A percentile compares a stretch with the other conserved stretches of the same genome.
Conservation (phyloP, 306 rosid species). For the Malus asiatica region DNA sequence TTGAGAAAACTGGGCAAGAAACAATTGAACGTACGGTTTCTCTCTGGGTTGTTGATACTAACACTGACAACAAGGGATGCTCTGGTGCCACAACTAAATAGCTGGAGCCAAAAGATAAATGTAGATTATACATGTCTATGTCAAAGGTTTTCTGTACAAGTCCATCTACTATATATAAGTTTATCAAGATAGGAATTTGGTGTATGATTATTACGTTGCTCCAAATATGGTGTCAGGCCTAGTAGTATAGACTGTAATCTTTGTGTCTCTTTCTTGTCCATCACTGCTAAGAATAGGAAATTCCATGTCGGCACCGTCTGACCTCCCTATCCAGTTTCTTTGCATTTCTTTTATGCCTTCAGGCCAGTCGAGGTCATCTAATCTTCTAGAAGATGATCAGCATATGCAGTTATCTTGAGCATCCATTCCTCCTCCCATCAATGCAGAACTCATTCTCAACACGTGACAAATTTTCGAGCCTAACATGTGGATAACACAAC, state of each 20-base stretch:
- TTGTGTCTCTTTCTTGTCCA: conserved; percentile 59
- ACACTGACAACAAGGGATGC: conserved; percentile 57
- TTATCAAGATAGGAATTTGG: conserved; percentile 19
- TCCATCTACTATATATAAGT: too few relatives aligned
- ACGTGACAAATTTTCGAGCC: too few relatives aligned
- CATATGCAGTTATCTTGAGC: conserved; percentile 97
- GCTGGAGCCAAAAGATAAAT: conserved; percentile 33
- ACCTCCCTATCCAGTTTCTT: conserved; percentile 97
- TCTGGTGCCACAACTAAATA: conserved; percentile 94
- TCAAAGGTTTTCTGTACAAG: neutral
- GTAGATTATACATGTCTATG: neutral
- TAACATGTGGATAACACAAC: too few relatives aligned
- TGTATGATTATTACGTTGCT: conserved; percentile 69
- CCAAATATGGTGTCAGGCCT: conserved; percentile 98
- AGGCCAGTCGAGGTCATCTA: conserved; percentile 93
- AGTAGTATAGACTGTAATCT: conserved; percentile 75
- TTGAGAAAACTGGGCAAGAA: conserved; percentile 24
- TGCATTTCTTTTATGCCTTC: conserved; percentile 97
- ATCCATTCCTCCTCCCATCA: conserved; percentile 42
- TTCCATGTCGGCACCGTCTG: conserved; percentile 94
- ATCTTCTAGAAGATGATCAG: conserved; percentile 96
- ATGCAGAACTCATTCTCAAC: too few relatives aligned
- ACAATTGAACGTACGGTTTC: conserved; percentile 46
- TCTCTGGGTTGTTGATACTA: conserved; percentile 50
- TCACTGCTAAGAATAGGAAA: conserved; percentile 60